phyloP scores from a whole-genome alignment of 441 rosid species.

The Sinapis alba region DNA sequence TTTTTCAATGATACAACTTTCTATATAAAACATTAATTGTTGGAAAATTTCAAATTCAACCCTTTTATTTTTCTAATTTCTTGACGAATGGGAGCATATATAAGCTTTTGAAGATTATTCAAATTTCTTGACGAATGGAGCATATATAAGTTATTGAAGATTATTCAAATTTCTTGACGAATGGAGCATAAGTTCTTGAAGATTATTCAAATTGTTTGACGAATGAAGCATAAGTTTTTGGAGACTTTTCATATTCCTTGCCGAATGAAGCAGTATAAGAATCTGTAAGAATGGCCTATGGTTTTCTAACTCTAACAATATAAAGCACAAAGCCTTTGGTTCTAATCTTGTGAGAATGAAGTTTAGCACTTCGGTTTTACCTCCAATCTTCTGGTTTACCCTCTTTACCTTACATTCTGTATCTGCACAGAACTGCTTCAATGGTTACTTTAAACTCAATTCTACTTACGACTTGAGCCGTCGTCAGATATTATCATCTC shows the following conservation, averaged over 20 bases:
- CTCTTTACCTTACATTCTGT: not conserved
- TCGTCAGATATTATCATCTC: slow-evolving; percentile 28
- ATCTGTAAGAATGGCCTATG: not conserved
- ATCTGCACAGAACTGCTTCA: not conserved
- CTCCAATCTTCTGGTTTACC: not conserved
- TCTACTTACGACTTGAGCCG: slow-evolving; percentile 44
- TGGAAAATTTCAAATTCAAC: not conserved
- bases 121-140: not conserved
- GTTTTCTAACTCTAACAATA: not conserved
- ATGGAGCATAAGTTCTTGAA: no score
- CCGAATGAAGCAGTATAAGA: not conserved
- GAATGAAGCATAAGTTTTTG: no score
- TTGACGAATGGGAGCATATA: not conserved
- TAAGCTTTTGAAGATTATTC: not conserved
- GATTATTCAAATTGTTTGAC: no score
- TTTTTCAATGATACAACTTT: no score
- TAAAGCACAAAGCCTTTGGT: slow-evolving; percentile 15
- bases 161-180: no score
- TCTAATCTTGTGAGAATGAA: slow-evolving; percentile 13
- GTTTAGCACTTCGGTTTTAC: not conserved
- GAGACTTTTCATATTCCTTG: not conserved
- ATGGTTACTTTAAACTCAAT: slow-evolving; percentile 29
- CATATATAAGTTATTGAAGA: not conserved
- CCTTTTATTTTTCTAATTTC: not conserved
- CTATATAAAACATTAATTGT: no score